Conservation (phyloP, 495 filamentous ascomycete genomes). For the Aspergillus ellipticus region DNA sequence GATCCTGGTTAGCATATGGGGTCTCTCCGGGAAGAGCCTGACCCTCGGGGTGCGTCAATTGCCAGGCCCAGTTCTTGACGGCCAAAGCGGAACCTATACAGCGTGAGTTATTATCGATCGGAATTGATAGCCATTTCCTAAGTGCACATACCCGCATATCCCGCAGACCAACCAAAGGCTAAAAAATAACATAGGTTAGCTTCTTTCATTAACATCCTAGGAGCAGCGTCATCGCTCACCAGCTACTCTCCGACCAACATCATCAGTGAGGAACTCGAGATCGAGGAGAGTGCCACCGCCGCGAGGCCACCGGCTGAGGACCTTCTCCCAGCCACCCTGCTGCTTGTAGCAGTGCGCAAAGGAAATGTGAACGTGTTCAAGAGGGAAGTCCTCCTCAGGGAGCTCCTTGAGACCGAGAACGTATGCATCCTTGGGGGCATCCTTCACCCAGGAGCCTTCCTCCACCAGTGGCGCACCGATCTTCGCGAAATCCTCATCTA, state of each 20-base stretch:
- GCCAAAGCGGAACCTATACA: slow-evolving; percentile 70
- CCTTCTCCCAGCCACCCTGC: slow-evolving; percentile 80
- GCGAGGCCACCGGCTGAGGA: slow-evolving; percentile 74
- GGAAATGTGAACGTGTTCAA: slow-evolving; percentile 82
- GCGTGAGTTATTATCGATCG: slow-evolving; percentile 2
- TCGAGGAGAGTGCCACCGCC: slow-evolving; percentile 84
- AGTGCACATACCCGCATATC: slow-evolving; percentile 81
- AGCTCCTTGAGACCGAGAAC: slow-evolving; percentile 94
- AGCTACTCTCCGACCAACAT: slow-evolving; percentile 74
- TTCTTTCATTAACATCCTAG: slow-evolving; percentile 20
- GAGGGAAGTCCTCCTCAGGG: slow-evolving; percentile 80
- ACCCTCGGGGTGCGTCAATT: slow-evolving; percentile 63
- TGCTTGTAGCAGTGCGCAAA: slow-evolving; percentile 86
- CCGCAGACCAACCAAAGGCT: slow-evolving; percentile 72
- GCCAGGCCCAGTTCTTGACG: slow-evolving; percentile 85
- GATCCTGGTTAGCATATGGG: slow-evolving; percentile 72
- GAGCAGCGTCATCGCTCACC: slow-evolving; percentile 21
- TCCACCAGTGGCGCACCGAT: slow-evolving; percentile 74
- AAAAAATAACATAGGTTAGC: slow-evolving; percentile 6
- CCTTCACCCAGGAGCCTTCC: slow-evolving; percentile 71
- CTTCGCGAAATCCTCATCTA: slow-evolving; percentile 54
- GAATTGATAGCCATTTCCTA: no score
- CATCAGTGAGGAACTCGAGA: slow-evolving; percentile 86
- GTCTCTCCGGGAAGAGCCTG: slow-evolving; percentile 63
- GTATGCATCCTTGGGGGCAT: slow-evolving; percentile 72